A percentile compares a stretch with the other conserved stretches of the same genome.
phyloP scores from a whole-genome alignment of 352 stramenopile genomes.

The Phytophthora brassicae region DNA sequence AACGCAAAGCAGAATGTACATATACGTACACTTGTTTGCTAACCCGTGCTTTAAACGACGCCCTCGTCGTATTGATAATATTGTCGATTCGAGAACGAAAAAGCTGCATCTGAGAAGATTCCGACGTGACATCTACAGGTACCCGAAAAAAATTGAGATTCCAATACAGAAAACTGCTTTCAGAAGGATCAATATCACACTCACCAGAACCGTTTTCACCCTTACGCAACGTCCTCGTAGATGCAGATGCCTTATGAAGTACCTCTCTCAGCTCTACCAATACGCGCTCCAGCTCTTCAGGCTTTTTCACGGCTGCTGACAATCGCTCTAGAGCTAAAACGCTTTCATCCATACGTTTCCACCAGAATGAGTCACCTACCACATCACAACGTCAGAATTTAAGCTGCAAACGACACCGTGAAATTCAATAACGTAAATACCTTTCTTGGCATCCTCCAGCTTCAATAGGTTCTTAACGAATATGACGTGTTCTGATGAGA shows the following conservation, averaged over 20 bases:
- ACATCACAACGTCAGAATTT: neutral
- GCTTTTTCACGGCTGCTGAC: conserved; percentile 47
- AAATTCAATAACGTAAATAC: conserved; percentile 3
- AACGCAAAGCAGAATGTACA: neutral
- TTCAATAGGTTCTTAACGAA: conserved; percentile 61
- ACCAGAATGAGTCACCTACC: conserved; percentile 48
- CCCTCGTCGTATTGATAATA: conserved; percentile 48
- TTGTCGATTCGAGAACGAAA: conserved; percentile 53
- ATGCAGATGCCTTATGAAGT: conserved; percentile 32
- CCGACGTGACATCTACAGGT: conserved; percentile 1
- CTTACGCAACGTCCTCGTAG: conserved; percentile 16
- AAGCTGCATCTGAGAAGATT: conserved; percentile 35
- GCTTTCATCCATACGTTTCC: conserved; percentile 56
- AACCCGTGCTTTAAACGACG: conserved; percentile 45
- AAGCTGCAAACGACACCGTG: neutral
- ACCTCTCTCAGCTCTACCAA: conserved; percentile 55
- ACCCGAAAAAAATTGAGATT: neutral
- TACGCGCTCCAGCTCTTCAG: conserved; percentile 57
- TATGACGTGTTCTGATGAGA: conserved; percentile 49
- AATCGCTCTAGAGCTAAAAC: conserved; percentile 54
- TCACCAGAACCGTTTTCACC: conserved; percentile 13
- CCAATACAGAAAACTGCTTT: no score
- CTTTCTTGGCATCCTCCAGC: conserved; percentile 47
- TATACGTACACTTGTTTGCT: conserved; percentile 59
- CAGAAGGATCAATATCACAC: conserved; percentile 2